Conservation (phyloP, 306 rosid genomes). For the Vigna reflexopilosa region DNA sequence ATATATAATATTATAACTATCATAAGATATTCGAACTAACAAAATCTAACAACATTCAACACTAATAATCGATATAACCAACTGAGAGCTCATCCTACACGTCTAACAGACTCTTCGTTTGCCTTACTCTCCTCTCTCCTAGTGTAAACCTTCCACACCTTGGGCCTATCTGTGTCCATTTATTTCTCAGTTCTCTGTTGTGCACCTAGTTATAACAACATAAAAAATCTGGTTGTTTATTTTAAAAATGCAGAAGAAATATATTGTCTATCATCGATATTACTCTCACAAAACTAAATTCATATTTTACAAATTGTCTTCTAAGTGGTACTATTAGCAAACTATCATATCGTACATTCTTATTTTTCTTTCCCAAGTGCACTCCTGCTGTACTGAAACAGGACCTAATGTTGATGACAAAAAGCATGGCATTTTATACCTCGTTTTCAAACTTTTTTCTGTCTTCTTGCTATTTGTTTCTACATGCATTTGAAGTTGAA, state of each 20-base stretch:
- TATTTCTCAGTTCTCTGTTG: background rate
- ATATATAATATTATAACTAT: too few relatives aligned
- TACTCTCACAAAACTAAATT: background rate
- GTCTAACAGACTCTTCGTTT: too few relatives aligned
- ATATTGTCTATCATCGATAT: background rate
- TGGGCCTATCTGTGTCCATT: background rate
- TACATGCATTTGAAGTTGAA: background rate
- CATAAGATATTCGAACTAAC: too few relatives aligned
- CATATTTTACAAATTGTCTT: background rate
- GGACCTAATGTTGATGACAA: background rate
- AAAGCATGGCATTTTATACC: background rate
- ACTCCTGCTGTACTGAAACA: background rate
- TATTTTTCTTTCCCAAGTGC: slow-evolving; percentile 2
- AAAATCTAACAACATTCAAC: too few relatives aligned
- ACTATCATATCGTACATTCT: background rate
- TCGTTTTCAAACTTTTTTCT: background rate
- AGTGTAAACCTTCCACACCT: too few relatives aligned
- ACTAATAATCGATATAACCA: too few relatives aligned
- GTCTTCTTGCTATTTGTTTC: background rate
- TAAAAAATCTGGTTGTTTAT: background rate
- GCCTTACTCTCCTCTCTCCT: too few relatives aligned
- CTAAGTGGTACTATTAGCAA: background rate
- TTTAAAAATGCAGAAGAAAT: background rate
- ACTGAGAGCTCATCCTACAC: too few relatives aligned
- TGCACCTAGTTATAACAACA: background rate